These are phyloP conservation scores for Candida nanaspora DNA, from an alignment of 805 yeast genomes.

Conservation along the genomic window DNA sequence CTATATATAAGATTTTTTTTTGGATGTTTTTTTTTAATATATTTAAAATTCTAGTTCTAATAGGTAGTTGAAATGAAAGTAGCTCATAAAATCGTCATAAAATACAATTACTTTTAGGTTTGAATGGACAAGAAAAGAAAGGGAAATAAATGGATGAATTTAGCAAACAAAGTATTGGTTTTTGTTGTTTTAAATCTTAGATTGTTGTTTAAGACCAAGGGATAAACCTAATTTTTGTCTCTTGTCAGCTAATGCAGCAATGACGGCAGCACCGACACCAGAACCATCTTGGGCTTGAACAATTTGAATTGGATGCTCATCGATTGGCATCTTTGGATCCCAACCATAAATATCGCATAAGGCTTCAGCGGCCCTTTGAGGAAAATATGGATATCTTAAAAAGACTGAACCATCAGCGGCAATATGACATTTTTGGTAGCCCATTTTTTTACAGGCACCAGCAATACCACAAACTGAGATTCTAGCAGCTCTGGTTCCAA, in stretches of 20 bases:
- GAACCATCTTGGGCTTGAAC: conserved; percentile 97
- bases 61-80: no score
- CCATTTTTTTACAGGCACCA: conserved; percentile 88
- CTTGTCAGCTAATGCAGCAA: conserved; percentile 87
- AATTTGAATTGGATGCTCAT: conserved; percentile 74
- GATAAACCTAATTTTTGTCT: conserved; percentile 67
- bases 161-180: not conserved
- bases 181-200: no score
- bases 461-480: conserved; percentile 95
- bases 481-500: conserved; percentile 93
- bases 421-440: conserved; percentile 68
- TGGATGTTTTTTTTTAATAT: no score
- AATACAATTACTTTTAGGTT: no score
- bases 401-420: conserved; percentile 98
- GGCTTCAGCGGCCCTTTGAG: conserved; percentile 88
- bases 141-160: no score
- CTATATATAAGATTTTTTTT: no score
- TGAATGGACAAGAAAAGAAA: no score
- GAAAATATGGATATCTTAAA: conserved; percentile 90
- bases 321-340: conserved; percentile 32
- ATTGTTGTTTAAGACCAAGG: conserved; percentile 2
- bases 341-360: conserved; percentile 89
- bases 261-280: conserved; percentile 97
- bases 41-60: no score
- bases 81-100: no score